phyloP scores from a whole-genome alignment of 495 filamentous ascomycete genomes.

The Penicillium longicatenatum region DNA sequence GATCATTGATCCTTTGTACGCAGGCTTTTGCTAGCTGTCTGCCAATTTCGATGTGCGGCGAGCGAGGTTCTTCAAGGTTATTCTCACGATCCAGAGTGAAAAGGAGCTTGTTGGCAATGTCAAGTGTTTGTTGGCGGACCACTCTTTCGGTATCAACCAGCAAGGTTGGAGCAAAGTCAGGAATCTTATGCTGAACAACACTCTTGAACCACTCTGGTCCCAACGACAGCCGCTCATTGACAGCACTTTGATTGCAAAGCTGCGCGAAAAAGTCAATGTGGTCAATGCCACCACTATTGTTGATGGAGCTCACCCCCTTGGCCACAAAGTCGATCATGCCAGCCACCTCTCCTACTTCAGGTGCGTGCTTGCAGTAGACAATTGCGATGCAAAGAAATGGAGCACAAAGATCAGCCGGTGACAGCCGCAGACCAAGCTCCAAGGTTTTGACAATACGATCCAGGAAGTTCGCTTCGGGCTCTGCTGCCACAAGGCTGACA shows the following conservation, averaged over 20 bases:
- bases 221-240: conserved; percentile 41
- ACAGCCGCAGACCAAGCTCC: conserved; percentile 54
- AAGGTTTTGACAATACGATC: conserved; percentile 47
- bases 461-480: conserved; percentile 45
- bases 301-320: conserved; percentile 58
- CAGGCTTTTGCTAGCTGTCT: conserved; percentile 19
- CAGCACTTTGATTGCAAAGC: conserved; percentile 32
- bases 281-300: conserved; percentile 56
- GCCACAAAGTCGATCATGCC: conserved; percentile 54
- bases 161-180: conserved; percentile 67
- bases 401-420: conserved; percentile 55
- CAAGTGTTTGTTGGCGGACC: conserved; percentile 56
- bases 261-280: conserved; percentile 61
- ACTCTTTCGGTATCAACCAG: conserved; percentile 61
- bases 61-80: not conserved
- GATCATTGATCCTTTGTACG: conserved; percentile 34
- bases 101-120: conserved; percentile 60
- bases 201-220: conserved; percentile 38
- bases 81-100: conserved; percentile 12
- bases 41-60: not conserved
- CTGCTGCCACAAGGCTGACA: conserved; percentile 43
- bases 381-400: conserved; percentile 56
- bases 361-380: conserved; percentile 48
- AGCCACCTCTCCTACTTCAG: conserved; percentile 37
- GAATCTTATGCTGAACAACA: conserved; percentile 55